Evolutionary conservation across 371 early-diverging fungal species (phyloP).

Genomic region (Mucor piriformis): DNA sequence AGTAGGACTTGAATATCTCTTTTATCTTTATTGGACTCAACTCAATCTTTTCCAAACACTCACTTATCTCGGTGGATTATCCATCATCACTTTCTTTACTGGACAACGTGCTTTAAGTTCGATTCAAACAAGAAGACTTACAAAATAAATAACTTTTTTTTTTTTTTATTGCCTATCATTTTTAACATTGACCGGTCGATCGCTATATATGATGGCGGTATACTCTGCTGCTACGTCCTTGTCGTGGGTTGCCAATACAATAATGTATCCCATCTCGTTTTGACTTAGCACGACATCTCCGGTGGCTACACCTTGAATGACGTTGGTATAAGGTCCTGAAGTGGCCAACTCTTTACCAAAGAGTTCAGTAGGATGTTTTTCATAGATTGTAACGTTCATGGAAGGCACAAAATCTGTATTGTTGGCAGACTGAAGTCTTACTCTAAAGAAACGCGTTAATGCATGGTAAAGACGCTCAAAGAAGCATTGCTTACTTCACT

Average conservation of each 20-base stretch:
- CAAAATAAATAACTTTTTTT: slow-evolving; percentile 4
- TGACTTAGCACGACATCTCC: slow-evolving; percentile 52
- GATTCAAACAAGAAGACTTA: slow-evolving; percentile 43
- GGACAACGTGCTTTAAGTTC: slow-evolving; percentile 62
- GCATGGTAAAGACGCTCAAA: no score
- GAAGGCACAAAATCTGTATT: slow-evolving; percentile 64
- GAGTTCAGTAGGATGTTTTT: slow-evolving; percentile 57
- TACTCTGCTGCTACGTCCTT: slow-evolving; percentile 58
- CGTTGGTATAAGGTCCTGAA: slow-evolving; percentile 77
- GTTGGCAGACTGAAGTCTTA: slow-evolving; percentile 71
- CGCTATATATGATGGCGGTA: slow-evolving; percentile 59
- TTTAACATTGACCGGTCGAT: slow-evolving; percentile 60
- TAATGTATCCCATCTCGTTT: slow-evolving; percentile 58
- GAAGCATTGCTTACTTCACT: slow-evolving; percentile 64
- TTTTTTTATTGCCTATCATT: slow-evolving; percentile 25
- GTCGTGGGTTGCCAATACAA: slow-evolving; percentile 66
- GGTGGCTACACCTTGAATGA: slow-evolving; percentile 65
- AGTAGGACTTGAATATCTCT: slow-evolving; percentile 59
- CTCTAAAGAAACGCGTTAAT: slow-evolving; percentile 34
- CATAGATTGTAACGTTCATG: slow-evolving; percentile 73
- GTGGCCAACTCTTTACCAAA: slow-evolving; percentile 67
- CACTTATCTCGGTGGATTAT: slow-evolving; percentile 58
- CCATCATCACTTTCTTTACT: slow-evolving; percentile 56
- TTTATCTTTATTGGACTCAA: slow-evolving; percentile 72
- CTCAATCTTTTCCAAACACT: slow-evolving; percentile 75